Base-by-base conservation (phyloP, 495 filamentous ascomycete species). In the Xylaria acuta region DNA sequence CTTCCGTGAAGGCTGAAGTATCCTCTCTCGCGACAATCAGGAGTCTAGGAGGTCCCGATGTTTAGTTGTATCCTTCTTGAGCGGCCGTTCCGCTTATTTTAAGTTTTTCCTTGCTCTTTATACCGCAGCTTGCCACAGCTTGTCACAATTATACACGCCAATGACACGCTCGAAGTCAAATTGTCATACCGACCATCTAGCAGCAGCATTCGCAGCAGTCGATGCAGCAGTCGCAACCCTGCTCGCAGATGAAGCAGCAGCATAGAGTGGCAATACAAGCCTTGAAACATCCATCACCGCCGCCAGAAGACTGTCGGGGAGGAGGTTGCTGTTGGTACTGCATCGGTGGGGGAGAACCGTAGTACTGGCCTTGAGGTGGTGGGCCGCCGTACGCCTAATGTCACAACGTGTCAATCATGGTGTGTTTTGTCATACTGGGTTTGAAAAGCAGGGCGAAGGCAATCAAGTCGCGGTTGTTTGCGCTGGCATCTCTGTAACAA, bases 221-320 rank as follows among this genome's bases (percentile, higher is more conserved):
- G 53, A 89, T 87, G 77, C 92, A 94, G 82, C 91, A 93, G 74
- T 93, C 92, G 78, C 92, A 94, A 58, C 90, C 87, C 81, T 94
- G 90, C 76, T 93, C 92, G 74, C 90, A 92, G 30, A 94, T 87
- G 81, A 91, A 94, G 76, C 92, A 94, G 77, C 92, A 94, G 85
- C 91, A 93, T 56, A 94, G 81, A 32, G 87, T 86, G 18, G 91
- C 91, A 36, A 94, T 78, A 81, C 92, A 92, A 40, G 86, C 86
- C 64, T 82, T 81, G 71, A 94, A 84, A 73, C 91, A 93, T 64
- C 91, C 91, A 22, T 82, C 81, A 68, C 88, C 85, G 32, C 84
- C 86, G 64, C 79, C 67, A 64, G 75, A 76, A 9, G 76, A 79
- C 67, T 86, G 82, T 75, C 85, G 85, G 47, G 83, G 88, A 41